These are phyloP conservation scores for Monosporascus ibericus DNA, from an alignment of 2,329 filamentous ascomycete genomes.

Conservation along the genomic window DNA sequence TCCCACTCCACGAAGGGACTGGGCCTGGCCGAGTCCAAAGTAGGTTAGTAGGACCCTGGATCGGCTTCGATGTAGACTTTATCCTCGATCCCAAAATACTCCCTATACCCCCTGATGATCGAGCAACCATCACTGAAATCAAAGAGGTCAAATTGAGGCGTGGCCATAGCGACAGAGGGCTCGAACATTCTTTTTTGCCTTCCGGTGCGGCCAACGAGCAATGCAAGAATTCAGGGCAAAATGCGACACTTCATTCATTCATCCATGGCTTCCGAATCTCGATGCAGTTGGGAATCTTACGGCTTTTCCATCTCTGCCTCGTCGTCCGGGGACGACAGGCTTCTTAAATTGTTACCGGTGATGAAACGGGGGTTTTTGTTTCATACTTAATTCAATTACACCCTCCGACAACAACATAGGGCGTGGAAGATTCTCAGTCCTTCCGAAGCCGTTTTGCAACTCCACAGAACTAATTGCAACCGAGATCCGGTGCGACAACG, in stretches of 20 bases:
- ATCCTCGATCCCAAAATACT: conserved; percentile 13
- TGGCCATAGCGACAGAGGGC: not conserved
- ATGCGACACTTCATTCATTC: not conserved
- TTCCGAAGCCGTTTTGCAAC: not conserved
- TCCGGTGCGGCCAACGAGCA: not conserved
- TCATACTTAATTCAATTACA: not conserved
- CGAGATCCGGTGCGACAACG: not conserved
- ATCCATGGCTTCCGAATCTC: not conserved
- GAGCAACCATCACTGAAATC: conserved; percentile 10
- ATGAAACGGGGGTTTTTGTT: not conserved
- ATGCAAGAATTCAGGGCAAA: not conserved
- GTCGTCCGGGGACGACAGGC: no score
- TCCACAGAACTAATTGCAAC: not conserved
- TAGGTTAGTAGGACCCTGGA: conserved; percentile 10
- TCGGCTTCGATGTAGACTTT: conserved; percentile 11
- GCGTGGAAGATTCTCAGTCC: not conserved
- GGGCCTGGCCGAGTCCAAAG: not conserved
- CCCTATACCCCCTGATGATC: conserved; percentile 12
- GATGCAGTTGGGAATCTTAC: not conserved
- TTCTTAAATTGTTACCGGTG: no score
- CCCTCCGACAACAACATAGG: not conserved
- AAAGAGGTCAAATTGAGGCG: not conserved
- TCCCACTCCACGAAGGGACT: not conserved
- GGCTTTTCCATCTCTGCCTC: no score
- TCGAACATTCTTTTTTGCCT: not conserved